phyloP scores from a whole-genome alignment of 805 yeast genomes.

The Tetrapisispora nanseiensis region DNA sequence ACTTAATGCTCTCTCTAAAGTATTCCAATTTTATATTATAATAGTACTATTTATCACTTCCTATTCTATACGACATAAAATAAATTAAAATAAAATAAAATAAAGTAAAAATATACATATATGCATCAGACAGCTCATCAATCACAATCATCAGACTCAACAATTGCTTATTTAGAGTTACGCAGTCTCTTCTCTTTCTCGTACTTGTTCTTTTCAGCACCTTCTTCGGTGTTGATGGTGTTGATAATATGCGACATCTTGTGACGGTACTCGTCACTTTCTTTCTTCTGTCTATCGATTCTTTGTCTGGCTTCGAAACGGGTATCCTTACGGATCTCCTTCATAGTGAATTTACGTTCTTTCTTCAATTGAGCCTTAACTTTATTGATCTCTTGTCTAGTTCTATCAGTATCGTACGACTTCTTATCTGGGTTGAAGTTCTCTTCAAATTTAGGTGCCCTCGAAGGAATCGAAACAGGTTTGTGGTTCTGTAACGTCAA shows the following conservation, averaged over 20 bases:
- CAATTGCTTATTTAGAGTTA: constrained; percentile 32
- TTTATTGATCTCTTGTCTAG: constrained; percentile 75
- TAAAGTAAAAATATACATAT: too few species aligned
- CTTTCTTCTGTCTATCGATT: constrained; percentile 64
- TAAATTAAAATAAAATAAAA: too few species aligned
- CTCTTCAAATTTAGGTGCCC: constrained; percentile 88
- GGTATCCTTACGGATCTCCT: constrained; percentile 84
- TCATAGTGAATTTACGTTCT: constrained; percentile 78
- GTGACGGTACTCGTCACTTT: constrained; percentile 71
- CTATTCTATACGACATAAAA: too few species aligned
- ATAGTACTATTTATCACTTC: too few species aligned
- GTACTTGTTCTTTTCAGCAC: constrained; percentile 87
- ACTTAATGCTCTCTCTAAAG: too few species aligned
- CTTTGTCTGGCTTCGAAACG: constrained; percentile 81
- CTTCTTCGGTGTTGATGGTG: constrained; percentile 85
- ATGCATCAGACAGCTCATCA: too few species aligned
- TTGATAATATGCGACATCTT: constrained; percentile 84
- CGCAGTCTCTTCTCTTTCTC: constrained; percentile 73
- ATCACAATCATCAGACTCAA: too few species aligned
- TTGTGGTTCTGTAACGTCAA: constrained; percentile 73
- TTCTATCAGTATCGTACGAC: constrained; percentile 75
- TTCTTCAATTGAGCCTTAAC: constrained; percentile 79
- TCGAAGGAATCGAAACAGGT: constrained; percentile 74
- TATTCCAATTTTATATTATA: too few species aligned
- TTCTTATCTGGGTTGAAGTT: constrained; percentile 93